Base-by-base conservation (phyloP, 2,329 filamentous ascomycete genomes). In the Exophiala sp. region DNA sequence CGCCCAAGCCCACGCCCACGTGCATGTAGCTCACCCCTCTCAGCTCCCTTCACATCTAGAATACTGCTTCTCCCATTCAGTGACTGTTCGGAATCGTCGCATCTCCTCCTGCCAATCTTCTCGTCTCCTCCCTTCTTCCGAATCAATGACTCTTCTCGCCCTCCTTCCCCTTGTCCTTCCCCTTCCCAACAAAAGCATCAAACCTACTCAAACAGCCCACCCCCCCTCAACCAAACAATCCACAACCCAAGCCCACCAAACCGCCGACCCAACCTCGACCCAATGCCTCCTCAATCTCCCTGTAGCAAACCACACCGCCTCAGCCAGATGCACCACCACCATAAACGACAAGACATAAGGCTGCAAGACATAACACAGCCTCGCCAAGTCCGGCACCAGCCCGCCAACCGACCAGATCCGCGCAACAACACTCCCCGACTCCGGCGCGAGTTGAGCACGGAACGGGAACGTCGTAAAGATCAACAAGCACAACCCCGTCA, bases 261-360 rank as follows among this genome's bases (percentile, higher is more conserved):
- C 46, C 4, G 58, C 55, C 42, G 73, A 74, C 18, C 72, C 64
- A 32, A 70, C 53, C 21, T 70, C 71, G 43, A 82, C 71, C n/a
- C 72, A 73, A 65, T 81, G 72, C 53, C 65, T 74, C 47, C 64
- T 65, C 63, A 82, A 62, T 55, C 72, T 71, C 46, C 60, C 67
- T 10, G 65, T 56, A 5, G 67, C 67, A 65, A 82, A 70, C 47
- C 64, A 50, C 38, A 68, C 68, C n/a, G 74, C 68, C 71, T 96
- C 91, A 2, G 66, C 51, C 0, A 73, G 18, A 67, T 96, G 91
- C 10, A 88, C 76, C 0, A 62, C 71, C 1, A 88, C 2, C 49
- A 90, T 78, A 0, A 78, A 71, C 16, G 70, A 59, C 46, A 85
- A 70, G 35, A 91, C 70, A 11, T 70, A 64, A 42, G 76, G 76